phyloP scores from a whole-genome alignment of 2,329 filamentous ascomycete genomes.

The Aspergillus sp. region DNA sequence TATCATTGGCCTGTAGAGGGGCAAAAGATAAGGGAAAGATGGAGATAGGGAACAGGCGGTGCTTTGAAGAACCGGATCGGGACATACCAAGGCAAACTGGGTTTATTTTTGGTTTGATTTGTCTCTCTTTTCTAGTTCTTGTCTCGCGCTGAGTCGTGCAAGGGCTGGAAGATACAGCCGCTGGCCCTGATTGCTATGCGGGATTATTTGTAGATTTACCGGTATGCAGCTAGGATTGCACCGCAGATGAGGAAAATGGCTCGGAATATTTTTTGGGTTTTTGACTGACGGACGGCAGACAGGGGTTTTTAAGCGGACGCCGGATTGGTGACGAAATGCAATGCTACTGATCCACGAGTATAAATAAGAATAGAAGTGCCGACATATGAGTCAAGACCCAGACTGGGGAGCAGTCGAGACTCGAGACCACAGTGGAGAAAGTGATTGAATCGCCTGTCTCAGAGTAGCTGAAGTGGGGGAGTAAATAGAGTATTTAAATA shows the following conservation, averaged over 20 bases:
- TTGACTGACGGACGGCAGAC: not conserved
- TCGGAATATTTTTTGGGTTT: slow-evolving; percentile 14
- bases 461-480: not conserved
- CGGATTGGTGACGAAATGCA: not conserved
- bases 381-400: not conserved
- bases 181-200: slow-evolving; percentile 8
- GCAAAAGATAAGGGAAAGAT: slow-evolving; percentile 25
- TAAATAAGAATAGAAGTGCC: slow-evolving; percentile 14
- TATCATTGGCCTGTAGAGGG: slow-evolving; percentile 25
- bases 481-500: slow-evolving; percentile 5
- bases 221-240: slow-evolving; percentile 5
- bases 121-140: not conserved
- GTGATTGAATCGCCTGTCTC: not conserved
- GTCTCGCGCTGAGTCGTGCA: not conserved
- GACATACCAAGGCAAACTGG: not conserved
- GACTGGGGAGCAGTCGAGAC: not conserved
- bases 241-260: slow-evolving; percentile 15
- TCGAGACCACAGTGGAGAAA: not conserved
- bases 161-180: slow-evolving; percentile 1
- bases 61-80: not conserved
- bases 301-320: slow-evolving; percentile 7
- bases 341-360: not conserved
- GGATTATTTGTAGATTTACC: slow-evolving; percentile 17
- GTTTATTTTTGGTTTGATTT: not conserved
- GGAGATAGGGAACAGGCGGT: not conserved